Evolutionary conservation across 768 basidiomycete species (phyloP).

Genomic region (Mycena albidolilacea): DNA sequence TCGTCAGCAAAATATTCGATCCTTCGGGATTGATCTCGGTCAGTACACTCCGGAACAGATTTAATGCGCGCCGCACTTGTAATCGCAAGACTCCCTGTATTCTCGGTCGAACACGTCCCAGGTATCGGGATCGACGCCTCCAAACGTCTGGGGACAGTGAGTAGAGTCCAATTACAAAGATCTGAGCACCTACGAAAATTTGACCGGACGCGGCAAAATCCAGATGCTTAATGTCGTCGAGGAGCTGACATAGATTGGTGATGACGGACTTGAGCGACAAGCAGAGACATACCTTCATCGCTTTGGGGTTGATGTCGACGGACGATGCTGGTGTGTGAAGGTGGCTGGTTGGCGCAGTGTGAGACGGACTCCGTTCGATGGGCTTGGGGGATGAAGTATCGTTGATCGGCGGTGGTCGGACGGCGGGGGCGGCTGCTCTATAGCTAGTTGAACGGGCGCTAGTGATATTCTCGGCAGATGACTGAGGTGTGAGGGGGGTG

Average conservation of each 20-base stretch:
- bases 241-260: too few relatives aligned
- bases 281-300: slow-evolving; percentile 7
- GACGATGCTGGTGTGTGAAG: slow-evolving; percentile 9
- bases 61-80: not conserved
- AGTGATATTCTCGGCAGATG: too few relatives aligned
- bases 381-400: too few relatives aligned
- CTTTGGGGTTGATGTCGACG: not conserved
- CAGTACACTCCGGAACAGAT: not conserved
- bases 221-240: too few relatives aligned
- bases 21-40: not conserved
- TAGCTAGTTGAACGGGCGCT: too few relatives aligned
- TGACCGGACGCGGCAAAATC: too few relatives aligned
- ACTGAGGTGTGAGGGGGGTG: too few relatives aligned
- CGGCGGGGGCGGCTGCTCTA: too few relatives aligned
- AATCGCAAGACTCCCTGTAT: not conserved
- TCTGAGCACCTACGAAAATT: too few relatives aligned
- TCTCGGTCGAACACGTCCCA: slow-evolving; percentile 1
- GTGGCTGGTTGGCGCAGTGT: not conserved
- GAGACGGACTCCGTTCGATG: too few relatives aligned
- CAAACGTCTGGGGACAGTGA: not conserved
- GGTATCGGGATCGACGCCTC: not conserved
- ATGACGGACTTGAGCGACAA: not conserved
- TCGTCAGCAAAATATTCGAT: not conserved
- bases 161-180: not conserved
- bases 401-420: too few relatives aligned